Base-by-base conservation (phyloP, 768 basidiomycete species). In the Collybia nuda region DNA sequence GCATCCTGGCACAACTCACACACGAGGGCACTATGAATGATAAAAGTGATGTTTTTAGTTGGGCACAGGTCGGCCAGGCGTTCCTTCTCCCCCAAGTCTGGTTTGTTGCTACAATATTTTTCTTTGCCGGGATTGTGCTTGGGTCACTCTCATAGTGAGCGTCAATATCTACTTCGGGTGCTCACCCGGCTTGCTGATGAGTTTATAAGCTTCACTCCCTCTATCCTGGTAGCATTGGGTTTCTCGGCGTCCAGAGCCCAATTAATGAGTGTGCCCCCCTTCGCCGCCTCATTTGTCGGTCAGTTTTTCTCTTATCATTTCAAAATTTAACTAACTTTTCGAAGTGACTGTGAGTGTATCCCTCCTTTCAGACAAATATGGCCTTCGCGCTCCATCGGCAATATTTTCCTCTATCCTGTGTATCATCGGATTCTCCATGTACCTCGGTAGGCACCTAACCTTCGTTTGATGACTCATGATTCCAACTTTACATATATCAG, bases 201-300 rank as follows among this genome's bases (percentile, higher is more conserved):
- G 52, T 39, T 38, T 17, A 24, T 24, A 26, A 74, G 83, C 47
- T 85, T 86, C 64, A 69, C 76, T 3, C 84, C 84, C 0, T 80
- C 80, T 2, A 82, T 86, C 62, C 75, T 85, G 3, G 59, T 71
- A 2, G 67, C 67, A n/a, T 70, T 81, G 9, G 80, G 79, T 8
- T 79, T 74, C 57, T 65, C 65, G 5, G 69, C 72, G 1, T 67
- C 73, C 22, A 54, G 62, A 21, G 76, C 75, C 14, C 79, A 82
- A 56, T 66, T 82, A 2, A 74, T 79, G 65, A 78, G 74, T 7
- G 79, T 81, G 1, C 65, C 71, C 5, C 74, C 74, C 9, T 73
- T 67, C 28, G 68, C 72, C 4, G 67, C 66, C 9, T 71, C 63
- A n/a, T 72, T 67, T 56, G 61, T 67, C 24, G 35, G 61, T 62